Conservation (phyloP, 495 filamentous ascomycete species). For the Xylaria venustula region DNA sequence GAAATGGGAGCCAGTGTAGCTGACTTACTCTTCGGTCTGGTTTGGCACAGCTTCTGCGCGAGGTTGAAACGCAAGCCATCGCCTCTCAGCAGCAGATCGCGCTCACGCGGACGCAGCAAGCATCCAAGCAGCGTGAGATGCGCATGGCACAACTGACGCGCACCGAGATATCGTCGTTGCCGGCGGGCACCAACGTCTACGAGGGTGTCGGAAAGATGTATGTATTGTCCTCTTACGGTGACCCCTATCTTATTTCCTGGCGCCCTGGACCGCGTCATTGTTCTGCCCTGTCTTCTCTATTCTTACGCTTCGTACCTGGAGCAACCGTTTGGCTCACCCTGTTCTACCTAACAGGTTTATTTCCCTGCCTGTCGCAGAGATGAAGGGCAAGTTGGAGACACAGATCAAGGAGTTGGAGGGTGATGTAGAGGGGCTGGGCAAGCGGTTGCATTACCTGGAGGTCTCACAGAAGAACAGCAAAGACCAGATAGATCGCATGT, state of each 20-base stretch:
- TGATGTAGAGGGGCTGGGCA: conserved; percentile 76
- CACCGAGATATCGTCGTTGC: conserved; percentile 73
- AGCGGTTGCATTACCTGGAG: conserved; percentile 92
- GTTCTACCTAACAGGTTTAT: conserved; percentile 79
- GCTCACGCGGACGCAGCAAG: conserved; percentile 81
- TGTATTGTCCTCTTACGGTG: conserved; percentile 32
- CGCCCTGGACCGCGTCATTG: background rate
- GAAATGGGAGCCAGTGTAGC: background rate
- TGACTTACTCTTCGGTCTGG: background rate
- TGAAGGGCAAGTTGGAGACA: conserved; percentile 72
- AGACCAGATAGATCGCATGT: conserved; percentile 83
- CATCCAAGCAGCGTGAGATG: conserved; percentile 81
- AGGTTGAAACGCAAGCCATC: conserved; percentile 87
- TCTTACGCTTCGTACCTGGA: too few species aligned
- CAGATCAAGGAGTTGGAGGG: conserved; percentile 73
- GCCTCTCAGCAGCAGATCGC: conserved; percentile 89
- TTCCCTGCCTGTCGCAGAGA: conserved; percentile 63
- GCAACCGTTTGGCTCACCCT: conserved; percentile 1
- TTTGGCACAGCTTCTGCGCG: conserved; percentile 73
- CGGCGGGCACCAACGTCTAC: conserved; percentile 80
- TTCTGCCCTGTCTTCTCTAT: background rate
- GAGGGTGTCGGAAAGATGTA: conserved; percentile 98
- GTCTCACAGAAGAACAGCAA: conserved; percentile 91
- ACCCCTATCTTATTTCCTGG: background rate
- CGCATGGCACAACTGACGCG: conserved; percentile 86